Evolutionary conservation across 2,329 filamentous ascomycete genomes (phyloP).

Genomic region (Ceratocystiopsis brevicomis): DNA sequence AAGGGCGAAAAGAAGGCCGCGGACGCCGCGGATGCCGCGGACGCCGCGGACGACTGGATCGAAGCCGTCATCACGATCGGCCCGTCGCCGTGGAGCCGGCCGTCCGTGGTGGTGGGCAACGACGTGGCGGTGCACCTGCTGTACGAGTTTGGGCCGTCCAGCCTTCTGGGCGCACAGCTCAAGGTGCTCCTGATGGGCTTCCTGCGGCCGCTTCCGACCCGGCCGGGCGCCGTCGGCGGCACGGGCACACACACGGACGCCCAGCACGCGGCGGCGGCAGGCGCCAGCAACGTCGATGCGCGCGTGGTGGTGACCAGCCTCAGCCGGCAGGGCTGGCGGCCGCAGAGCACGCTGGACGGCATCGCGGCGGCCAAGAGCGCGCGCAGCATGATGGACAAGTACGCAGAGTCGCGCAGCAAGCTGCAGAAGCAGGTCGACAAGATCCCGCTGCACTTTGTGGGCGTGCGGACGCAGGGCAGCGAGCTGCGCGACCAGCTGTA

Average conservation of each 20-base stretch:
- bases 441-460: constrained; percentile 38
- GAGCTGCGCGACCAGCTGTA: constrained; percentile 28
- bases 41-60: constrained; percentile 29
- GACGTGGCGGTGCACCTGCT: constrained; percentile 34
- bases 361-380: constrained; percentile 22
- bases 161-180: constrained; percentile 25
- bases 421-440: constrained; percentile 37
- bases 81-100: constrained; percentile 23
- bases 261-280: constrained; percentile 9
- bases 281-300: constrained; percentile 21
- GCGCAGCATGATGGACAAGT: constrained; percentile 24
- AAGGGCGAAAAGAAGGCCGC: background rate
- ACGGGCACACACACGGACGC: constrained; percentile 2
- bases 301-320: constrained; percentile 26
- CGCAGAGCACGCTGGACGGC: constrained; percentile 19
- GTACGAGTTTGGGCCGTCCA: constrained; percentile 25
- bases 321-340: constrained; percentile 26
- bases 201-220: constrained; percentile 22
- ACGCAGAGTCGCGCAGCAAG: constrained; percentile 27
- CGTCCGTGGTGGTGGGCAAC: constrained; percentile 18
- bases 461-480: constrained; percentile 32
- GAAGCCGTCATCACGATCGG: constrained; percentile 39
- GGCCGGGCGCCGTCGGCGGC: background rate
- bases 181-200: constrained; percentile 42
- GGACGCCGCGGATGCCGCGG: no score